Percentiles rank a stretch among this genome's conserved stretches.
These are phyloP conservation scores for Cyberlindnera americana DNA, from an alignment of 805 yeast species.

Conservation along the genomic window DNA sequence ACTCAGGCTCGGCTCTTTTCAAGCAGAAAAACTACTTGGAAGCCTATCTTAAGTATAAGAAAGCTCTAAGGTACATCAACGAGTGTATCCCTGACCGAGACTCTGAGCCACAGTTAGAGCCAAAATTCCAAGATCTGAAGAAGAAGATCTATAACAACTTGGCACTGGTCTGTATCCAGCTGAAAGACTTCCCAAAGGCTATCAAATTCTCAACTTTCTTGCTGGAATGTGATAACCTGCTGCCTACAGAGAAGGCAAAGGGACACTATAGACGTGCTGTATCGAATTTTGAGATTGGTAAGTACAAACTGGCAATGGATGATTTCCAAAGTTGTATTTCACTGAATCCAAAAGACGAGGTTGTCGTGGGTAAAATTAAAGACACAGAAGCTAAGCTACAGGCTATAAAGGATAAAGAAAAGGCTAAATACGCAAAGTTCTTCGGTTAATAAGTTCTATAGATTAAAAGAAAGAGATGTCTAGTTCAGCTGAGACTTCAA, in stretches of 20 bases:
- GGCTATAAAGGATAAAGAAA: conserved; percentile 45
- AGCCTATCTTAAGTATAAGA: conserved; percentile 60
- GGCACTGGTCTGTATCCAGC: conserved; percentile 50
- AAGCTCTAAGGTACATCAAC: conserved; percentile 65
- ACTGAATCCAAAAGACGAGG: conserved; percentile 46
- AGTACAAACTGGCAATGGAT: conserved; percentile 46
- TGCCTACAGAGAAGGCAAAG: conserved; percentile 48
- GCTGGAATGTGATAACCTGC: conserved; percentile 44
- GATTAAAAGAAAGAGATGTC: not conserved
- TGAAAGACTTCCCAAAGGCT: conserved; percentile 45
- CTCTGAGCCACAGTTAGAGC: conserved; percentile 47
- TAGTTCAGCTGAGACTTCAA: conserved; percentile 30
- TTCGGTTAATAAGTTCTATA: conserved; percentile 34
- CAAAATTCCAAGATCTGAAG: conserved; percentile 45
- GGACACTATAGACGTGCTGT: conserved; percentile 55
- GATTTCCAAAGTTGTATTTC: conserved; percentile 43
- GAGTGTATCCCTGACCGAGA: conserved; percentile 71
- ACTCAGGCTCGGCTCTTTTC: conserved; percentile 60
- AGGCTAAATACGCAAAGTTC: conserved; percentile 58
- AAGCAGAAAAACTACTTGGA: conserved; percentile 47
- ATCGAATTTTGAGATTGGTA: conserved; percentile 40
- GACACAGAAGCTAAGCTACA: conserved; percentile 39
- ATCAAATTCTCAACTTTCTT: conserved; percentile 53
- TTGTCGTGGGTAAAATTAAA: conserved; percentile 42
- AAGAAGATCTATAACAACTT: conserved; percentile 46